Evolutionary conservation across 2,329 filamentous ascomycete species (phyloP).

Genomic region (Pestalotiopsis sp.): DNA sequence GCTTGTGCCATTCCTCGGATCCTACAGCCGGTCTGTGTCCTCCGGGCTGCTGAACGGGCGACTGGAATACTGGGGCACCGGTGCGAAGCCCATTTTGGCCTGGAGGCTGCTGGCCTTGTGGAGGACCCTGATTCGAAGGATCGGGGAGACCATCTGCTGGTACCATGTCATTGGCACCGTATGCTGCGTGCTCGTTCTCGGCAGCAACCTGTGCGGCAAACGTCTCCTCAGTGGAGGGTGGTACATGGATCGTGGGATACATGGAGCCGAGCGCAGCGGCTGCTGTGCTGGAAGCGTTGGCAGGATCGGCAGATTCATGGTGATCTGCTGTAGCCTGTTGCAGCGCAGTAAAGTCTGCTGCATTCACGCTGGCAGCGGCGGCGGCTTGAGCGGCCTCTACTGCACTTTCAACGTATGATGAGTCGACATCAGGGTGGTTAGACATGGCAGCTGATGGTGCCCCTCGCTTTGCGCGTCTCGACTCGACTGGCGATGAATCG

Average conservation of each 20-base stretch:
- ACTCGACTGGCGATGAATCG: conserved; percentile 50
- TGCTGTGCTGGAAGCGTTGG: conserved; percentile 61
- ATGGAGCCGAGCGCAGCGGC: conserved; percentile 60
- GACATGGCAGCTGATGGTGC: conserved; percentile 49
- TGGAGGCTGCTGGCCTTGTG: conserved; percentile 18
- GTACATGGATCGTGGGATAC: conserved; percentile 63
- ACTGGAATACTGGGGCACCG: neutral
- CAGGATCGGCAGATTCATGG: conserved; percentile 50
- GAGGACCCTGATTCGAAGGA: conserved; percentile 28
- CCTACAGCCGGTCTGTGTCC: conserved; percentile 82
- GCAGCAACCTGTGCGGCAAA: conserved; percentile 56
- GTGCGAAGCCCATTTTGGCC: conserved; percentile 43
- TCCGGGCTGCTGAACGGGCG: conserved; percentile 22
- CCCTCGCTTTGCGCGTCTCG: conserved; percentile 53
- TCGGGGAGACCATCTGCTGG: conserved; percentile 40
- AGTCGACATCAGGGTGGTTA: conserved; percentile 41
- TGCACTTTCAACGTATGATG: conserved; percentile 56
- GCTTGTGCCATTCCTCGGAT: conserved; percentile 96
- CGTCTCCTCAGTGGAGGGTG: conserved; percentile 60
- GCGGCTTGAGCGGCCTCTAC: conserved; percentile 50
- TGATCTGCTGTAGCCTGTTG: conserved; percentile 56
- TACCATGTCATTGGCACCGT: conserved; percentile 36
- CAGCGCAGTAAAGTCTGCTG: conserved; percentile 59
- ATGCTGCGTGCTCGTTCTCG: conserved; percentile 41
- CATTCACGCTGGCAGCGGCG: conserved; percentile 44